Conservation (phyloP, 163 green algal species). For the Scenedesmus sp. region DNA sequence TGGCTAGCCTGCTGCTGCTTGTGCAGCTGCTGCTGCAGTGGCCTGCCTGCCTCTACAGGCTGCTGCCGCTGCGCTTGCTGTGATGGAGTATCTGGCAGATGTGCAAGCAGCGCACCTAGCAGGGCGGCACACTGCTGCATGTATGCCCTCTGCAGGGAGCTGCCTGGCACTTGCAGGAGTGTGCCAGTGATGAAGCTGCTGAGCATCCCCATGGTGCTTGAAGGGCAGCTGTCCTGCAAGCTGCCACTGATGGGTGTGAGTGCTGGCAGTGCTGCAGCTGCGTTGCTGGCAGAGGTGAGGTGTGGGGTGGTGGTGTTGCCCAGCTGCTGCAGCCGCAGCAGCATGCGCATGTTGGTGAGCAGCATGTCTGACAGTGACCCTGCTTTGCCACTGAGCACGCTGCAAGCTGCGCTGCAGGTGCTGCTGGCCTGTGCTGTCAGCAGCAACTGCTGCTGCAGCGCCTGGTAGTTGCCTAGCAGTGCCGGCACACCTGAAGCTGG, state of each 20-base stretch:
- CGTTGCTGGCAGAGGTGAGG: background rate
- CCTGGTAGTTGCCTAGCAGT: background rate
- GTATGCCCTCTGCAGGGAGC: conserved; percentile 31
- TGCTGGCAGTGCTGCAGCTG: background rate
- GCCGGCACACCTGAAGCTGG: background rate
- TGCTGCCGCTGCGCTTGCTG: background rate
- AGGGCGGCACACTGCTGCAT: conserved; percentile 39
- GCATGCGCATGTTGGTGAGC: conserved; percentile 43
- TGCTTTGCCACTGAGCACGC: conserved; percentile 13
- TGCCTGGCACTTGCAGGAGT: conserved; percentile 30
- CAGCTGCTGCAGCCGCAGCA: conserved; percentile 21
- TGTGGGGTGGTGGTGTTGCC: background rate
- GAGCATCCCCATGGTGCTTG: background rate
- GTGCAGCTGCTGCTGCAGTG: background rate
- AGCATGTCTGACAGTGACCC: conserved; percentile 40
- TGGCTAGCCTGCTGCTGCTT: conserved; percentile 36
- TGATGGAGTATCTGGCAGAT: background rate
- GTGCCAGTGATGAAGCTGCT: conserved; percentile 25
- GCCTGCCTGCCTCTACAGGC: background rate
- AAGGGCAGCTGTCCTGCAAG: background rate
- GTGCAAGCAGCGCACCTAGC: conserved; percentile 20
- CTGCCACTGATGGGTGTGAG: background rate
- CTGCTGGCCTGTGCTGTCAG: background rate
- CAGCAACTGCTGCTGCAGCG: conserved; percentile 33
- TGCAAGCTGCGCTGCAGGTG: background rate